Base-by-base conservation (phyloP, 768 basidiomycete species). In the Paxillus involutus region DNA sequence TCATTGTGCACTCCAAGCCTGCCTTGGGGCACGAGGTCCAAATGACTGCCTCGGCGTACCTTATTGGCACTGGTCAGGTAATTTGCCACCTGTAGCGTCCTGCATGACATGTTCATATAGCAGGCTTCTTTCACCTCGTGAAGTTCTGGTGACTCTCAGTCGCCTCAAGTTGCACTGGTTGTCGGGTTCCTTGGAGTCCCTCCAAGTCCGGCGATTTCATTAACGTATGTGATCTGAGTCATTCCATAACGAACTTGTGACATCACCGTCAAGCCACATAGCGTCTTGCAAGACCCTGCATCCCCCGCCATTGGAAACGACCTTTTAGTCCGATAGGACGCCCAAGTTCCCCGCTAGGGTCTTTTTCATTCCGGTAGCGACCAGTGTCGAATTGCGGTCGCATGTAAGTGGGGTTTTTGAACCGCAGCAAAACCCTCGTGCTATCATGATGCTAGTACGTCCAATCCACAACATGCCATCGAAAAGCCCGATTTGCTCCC, bases 21-120 rank as follows among this genome's bases (percentile, higher is more conserved):
- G 55, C 45, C 35, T 54, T 41, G 36, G 47, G 47, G 58, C 61
- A 63, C 62, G 62, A 21, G 61, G 49, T 57, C 55, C 53, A 42
- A 63, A 56, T 55, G 54, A 49, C 55, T 48, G 49, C 54, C 62
- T 49, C 57, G 56, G 63, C 32, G 53, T 29, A 16, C 24, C 63
- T 59, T 36, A 50, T 35, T 52, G 52, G 59, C 6, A 47, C 58
- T 62, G 13, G 17, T 43, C 42, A 48, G 52, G 45, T 55, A 48
- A 55, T 59, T 52, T 43, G 24, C 17, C 7, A 55, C 46, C 29
- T 30, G 33, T 44, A 42, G 37, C 24, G 37, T 44, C 57, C 47
- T 52, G 55, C 30, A 13, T 36, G 6, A 32, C 44, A 35, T 35
- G 12, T 12, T 35, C 35, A 35, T 35, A 13, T 35, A 12, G 12